Evolutionary conservation across 345 rosid species (phyloP), one percentile per base, ranked within the genome.

Genomic region (Camelina neglecta): DNA sequence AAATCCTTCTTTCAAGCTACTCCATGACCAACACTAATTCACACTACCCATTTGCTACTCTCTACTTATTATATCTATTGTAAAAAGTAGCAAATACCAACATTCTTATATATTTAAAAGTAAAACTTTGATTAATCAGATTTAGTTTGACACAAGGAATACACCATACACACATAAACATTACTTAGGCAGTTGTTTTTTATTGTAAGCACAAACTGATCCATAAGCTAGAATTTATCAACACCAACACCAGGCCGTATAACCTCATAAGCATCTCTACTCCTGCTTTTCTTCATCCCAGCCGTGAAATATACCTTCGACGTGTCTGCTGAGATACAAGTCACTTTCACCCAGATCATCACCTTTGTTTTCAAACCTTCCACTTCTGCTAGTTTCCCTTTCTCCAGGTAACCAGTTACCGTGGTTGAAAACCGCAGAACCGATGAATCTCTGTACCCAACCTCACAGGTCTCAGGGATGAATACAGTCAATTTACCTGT

Each of bases 331-430:
- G 93, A 50, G 67, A 95, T 83, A 44, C 82, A 79, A 11, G 86
- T 86, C 65, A 95, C 96, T 77, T 95, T 93, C 56, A 91, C 89
- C 99, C 99, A 93, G 7, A 92, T 79, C 85, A 95, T 69, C 66
- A 89, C 84, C 78, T 93, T 95, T 1, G 98, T 92, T 86, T 95
- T 95, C 85, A 95, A 69, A 60, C 99, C 99, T 71, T 89, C 97
- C 45, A 95, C 81, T 10, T 92, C 99, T 0, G 79, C 85, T 6
- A 95, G 84, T 82, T 89, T 93, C 33, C 98, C 96, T 83, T 89
- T 91, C 87, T 86, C 91, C 8, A 93, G 79, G 73, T 88, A 85
- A 42, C 89, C 97, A 0, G 92, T 87, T 39, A 92, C 92, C 0
- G 84, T 74, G 12, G 90, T 87, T 31, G 80, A 69, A 79, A 95